Evolutionary conservation across 331 rosid species (phyloP).

Genomic region (Quercus phellos): DNA sequence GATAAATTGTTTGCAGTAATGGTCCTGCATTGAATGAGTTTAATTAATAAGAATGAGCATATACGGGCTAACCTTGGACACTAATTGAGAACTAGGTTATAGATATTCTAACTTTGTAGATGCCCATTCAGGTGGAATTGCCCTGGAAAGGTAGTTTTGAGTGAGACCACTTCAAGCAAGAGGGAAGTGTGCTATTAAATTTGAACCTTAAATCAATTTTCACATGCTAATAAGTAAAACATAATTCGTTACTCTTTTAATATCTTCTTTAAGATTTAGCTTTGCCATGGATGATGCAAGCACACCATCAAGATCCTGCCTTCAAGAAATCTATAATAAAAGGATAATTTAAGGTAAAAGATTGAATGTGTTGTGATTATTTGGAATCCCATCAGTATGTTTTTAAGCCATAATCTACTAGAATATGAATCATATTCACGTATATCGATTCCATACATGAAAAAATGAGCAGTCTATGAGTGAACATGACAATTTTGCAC

Average conservation of each 20-base stretch:
- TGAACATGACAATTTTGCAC: too few relatives aligned
- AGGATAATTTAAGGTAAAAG: neutral
- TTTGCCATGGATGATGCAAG: neutral
- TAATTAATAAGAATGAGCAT: neutral
- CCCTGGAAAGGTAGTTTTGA: slow-evolving; percentile 21
- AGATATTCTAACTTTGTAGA: slow-evolving; percentile 23
- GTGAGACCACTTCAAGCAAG: slow-evolving; percentile 4
- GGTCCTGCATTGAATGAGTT: too few relatives aligned
- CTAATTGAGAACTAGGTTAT: slow-evolving; percentile 4
- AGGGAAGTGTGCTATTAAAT: neutral
- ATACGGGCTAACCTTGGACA: neutral
- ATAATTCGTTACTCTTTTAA: neutral
- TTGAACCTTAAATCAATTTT: neutral
- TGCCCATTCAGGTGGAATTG: slow-evolving; percentile 31
- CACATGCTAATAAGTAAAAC: neutral
- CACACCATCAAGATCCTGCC: slow-evolving; percentile 30
- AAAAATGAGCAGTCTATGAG: too few relatives aligned
- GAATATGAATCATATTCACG: too few relatives aligned
- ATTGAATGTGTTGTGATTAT: neutral
- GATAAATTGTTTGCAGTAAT: too few relatives aligned
- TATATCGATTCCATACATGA: too few relatives aligned
- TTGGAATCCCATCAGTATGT: neutral
- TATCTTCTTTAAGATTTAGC: neutral
- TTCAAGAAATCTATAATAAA: neutral
- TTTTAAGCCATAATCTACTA: neutral